Percentiles rank a stretch among this genome's conserved stretches.
Evolutionary conservation across 2,329 filamentous ascomycete genomes (phyloP).

Genomic region (Venturia aucupariae): DNA sequence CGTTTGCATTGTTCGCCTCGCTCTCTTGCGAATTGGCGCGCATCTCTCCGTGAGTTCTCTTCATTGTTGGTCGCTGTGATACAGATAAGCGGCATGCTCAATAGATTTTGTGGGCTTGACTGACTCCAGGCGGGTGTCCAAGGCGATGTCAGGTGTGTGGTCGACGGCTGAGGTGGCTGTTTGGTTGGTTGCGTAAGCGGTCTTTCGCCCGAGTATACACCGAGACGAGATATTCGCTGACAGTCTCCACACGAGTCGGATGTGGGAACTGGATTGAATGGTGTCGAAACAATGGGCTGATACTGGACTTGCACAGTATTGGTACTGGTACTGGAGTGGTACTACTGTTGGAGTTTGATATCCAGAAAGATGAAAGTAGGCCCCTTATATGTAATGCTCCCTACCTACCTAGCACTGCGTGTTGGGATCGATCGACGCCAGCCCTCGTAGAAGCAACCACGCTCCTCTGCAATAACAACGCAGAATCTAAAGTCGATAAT

Average conservation of each 20-base stretch:
- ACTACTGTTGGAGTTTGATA: not conserved
- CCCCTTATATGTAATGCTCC: conserved; percentile 5
- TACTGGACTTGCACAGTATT: too few species aligned
- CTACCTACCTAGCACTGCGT: not conserved
- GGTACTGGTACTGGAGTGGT: too few species aligned
- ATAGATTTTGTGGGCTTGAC: not conserved
- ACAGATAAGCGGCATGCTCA: not conserved
- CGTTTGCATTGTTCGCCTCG: not conserved
- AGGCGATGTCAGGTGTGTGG: not conserved
- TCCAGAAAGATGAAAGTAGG: not conserved
- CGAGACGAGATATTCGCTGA: not conserved
- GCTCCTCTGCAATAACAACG: not conserved
- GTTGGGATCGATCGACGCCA: conserved; percentile 6
- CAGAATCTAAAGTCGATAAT: conserved; percentile 4
- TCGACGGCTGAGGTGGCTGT: too few species aligned
- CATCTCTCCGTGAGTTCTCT: conserved; percentile 13
- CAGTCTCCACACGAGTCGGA: not conserved
- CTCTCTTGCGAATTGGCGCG: conserved; percentile 3
- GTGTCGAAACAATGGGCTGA: too few species aligned
- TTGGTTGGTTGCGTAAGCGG: not conserved
- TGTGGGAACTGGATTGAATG: too few species aligned
- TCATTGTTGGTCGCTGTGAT: conserved; percentile 3
- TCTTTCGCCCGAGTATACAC: not conserved
- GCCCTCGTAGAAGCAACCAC: conserved; percentile 7
- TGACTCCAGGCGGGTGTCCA: not conserved